Base-by-base conservation (phyloP, 2,329 filamentous ascomycete species). In the Colletotrichum tropicale region DNA sequence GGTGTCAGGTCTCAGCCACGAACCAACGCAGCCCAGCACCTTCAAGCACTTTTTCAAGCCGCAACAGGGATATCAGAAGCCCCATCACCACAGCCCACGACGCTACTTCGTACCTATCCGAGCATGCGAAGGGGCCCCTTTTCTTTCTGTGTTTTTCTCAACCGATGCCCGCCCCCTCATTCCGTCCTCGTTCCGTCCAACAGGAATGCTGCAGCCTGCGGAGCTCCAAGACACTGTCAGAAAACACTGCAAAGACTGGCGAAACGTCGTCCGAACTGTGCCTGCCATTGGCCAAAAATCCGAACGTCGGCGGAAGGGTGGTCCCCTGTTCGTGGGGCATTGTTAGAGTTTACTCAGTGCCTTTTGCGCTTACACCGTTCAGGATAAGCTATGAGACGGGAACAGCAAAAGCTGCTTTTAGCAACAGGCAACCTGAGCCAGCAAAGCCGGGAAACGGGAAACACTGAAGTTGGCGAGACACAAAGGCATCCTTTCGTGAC, bases 1-100 rank as follows among this genome's bases (percentile, higher is more conserved):
- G 72, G 55, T 71, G 62, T 70, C 38, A 60, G 72, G 70, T 65
- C 70, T 75, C 73, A 75, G 73, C 70, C 73, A 75, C 58, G 30
- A 28, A 38, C 62, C 69, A 67, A 34, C 38, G 36, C 61, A 68
- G 52, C 62, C 32, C 56, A 61, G 28, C 24, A 62, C 30, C 38
- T 13, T 62, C 24, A 62, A 55, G 28, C 55, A 71, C 26, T 66
- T 65, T 34, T 62, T 43, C 34, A 61, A 72, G 73, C 70, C 73
- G 73, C 73, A 73, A 38, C 73, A 73, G 61, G 72, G 73, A 52
- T 72, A 16, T 34, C 15, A 61, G n/a, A 8, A 15, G 21, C 16
- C n/a, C 67, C 56, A 56, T 58, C 55, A 62, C 15, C 34, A 61
- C 72, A 71, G 72, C 62, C 68, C 62, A 58, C 68, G 64, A 68